Conservation (phyloP, 345 rosid species). For the Ceriops zippeliana region DNA sequence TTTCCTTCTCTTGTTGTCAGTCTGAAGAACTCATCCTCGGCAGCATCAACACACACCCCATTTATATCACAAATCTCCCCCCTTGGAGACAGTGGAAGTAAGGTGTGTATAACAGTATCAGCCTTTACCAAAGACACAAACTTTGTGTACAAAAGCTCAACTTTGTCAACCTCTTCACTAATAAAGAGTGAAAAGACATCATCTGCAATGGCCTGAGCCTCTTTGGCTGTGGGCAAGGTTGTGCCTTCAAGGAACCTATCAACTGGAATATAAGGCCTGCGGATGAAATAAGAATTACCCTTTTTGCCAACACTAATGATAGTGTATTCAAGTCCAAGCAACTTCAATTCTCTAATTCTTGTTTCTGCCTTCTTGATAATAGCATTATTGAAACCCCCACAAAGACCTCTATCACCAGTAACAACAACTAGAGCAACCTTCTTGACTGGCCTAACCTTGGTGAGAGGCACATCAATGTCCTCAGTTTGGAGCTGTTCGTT, state of each 20-base stretch:
- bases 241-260: slow-evolving; percentile 36
- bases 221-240: slow-evolving; percentile 34
- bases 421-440: slow-evolving; percentile 89
- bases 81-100: slow-evolving; percentile 81
- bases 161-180: slow-evolving; percentile 92
- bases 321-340: slow-evolving; percentile 59
- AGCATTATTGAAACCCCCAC: slow-evolving; percentile 73
- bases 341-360: slow-evolving; percentile 64
- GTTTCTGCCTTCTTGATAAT: slow-evolving; percentile 76
- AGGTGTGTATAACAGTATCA: slow-evolving; percentile 81
- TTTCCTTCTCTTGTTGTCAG: slow-evolving; percentile 90
- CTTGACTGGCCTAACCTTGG: slow-evolving; percentile 85
- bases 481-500: slow-evolving; percentile 88
- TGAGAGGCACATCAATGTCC: slow-evolving; percentile 77
- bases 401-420: slow-evolving; percentile 88
- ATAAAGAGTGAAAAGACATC: slow-evolving; percentile 34
- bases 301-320: slow-evolving; percentile 85
- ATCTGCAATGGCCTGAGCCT: slow-evolving; percentile 37
- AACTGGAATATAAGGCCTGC: slow-evolving; percentile 83
- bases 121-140: slow-evolving; percentile 84
- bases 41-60: slow-evolving; percentile 87
- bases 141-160: slow-evolving; percentile 90
- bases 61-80: slow-evolving; percentile 91
- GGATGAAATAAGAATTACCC: slow-evolving; percentile 71
- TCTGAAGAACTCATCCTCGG: slow-evolving; percentile 90